Base-by-base conservation (phyloP, 2,329 filamentous ascomycete genomes). In the Scortechinia acanthostroma region DNA sequence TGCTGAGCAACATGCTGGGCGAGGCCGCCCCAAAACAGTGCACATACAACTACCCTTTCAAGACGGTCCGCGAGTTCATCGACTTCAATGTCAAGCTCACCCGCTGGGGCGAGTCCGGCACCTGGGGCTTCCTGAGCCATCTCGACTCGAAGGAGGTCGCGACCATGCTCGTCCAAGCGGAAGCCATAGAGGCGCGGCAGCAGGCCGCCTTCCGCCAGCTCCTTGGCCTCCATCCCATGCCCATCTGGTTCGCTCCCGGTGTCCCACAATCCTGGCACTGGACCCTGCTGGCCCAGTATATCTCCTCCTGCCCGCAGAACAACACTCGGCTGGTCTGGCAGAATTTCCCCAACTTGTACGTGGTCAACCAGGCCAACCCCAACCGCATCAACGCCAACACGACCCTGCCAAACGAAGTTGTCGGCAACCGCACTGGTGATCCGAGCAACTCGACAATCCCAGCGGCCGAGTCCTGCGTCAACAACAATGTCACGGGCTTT, bases 51-150 rank as follows among this genome's bases (percentile, higher is more conserved):
- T 93, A 93, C 58, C 88, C 88, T 1, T 87, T 80, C 57, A 77
- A 68, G 46, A 90, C 78, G 22, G 80, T 91, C 0, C 76, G 73
- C 45, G 87, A 93, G 61, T 91, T 80, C 57, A 70, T 93, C 55
- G 88, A 93, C 67, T 93, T 93, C 66, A 83, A 78, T 62, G 86
- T 91, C 65, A 90, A 90, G 63, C 65, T 93, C n/a, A 93, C 88
- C 1, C 82, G 86, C 23, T 89, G 76, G 62, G 87, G 87, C 43
- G 88, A 93, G 60, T 76, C 83, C 10, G 85, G 87, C 42, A 86
- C 91, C 1, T 90, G 87, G 65, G 87, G 88, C 0, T 93, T 91
- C 67, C 69, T 91, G 50, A 75, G 80, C 43, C 88, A 93, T 56
- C 72, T 93, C 42, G 79, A 91, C 61, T 83, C 84, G 0, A 82